phyloP scores from a whole-genome alignment of 179 eudicot species.

The Spergularia azorica region DNA sequence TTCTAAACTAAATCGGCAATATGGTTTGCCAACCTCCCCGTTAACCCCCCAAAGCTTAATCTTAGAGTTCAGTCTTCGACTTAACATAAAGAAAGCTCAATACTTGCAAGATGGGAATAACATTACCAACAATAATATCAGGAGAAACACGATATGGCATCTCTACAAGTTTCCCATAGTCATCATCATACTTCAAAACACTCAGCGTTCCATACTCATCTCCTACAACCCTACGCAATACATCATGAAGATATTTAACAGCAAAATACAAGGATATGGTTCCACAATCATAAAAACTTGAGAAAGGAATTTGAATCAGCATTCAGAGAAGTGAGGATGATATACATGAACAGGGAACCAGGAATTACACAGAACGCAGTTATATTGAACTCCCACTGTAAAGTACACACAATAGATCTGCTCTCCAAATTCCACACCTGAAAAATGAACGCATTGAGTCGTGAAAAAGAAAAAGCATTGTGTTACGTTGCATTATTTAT shows the following conservation, averaged over 20 bases:
- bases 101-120: slow-evolving; percentile 10
- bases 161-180: slow-evolving; percentile 28
- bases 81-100: not conserved
- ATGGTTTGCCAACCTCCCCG: not conserved
- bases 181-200: slow-evolving; percentile 28
- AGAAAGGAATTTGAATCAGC: not conserved
- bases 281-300: not conserved
- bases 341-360: slow-evolving; percentile 40
- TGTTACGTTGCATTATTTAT: not conserved
- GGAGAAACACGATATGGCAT: slow-evolving; percentile 36
- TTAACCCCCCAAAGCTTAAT: not conserved
- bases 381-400: slow-evolving; percentile 83
- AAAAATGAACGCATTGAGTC: not conserved
- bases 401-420: slow-evolving; percentile 54
- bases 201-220: slow-evolving; percentile 39
- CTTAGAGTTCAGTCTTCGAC: not conserved
- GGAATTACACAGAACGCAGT: slow-evolving; percentile 56
- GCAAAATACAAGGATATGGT: not conserved
- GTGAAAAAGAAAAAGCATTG: not conserved
- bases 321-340: slow-evolving; percentile 11
- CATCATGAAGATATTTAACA: slow-evolving; percentile 13
- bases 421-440: slow-evolving; percentile 86
- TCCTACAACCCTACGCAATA: slow-evolving; percentile 35
- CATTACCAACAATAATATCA: slow-evolving; percentile 31
- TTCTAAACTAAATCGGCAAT: not conserved